Percentiles rank a stretch among this genome's conserved stretches.
These are phyloP conservation scores for Tetrahymena thermophila DNA, from an alignment of 73 alveolate species.

Conservation along the genomic window DNA sequence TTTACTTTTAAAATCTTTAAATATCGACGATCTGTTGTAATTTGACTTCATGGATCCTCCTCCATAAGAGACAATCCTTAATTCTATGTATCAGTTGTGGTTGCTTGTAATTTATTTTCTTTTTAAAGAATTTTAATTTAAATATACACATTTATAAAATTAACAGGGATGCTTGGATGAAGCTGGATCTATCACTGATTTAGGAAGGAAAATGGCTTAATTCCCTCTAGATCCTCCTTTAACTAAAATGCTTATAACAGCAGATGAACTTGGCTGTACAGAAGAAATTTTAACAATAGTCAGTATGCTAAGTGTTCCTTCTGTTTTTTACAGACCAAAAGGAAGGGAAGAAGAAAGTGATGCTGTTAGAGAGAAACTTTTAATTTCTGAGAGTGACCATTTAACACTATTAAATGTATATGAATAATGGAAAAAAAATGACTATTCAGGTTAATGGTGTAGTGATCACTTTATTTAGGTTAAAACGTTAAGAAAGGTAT, in stretches of 20 bases:
- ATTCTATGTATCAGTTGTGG: conserved; percentile 99
- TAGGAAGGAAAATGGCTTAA: conserved; percentile 99
- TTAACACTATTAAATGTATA: conserved; percentile 96
- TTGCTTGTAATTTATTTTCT: conserved; percentile 44
- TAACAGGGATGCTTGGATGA: conserved; percentile 94
- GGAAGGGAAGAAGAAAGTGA: conserved; percentile 97
- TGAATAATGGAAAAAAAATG: conserved; percentile 95
- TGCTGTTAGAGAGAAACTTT: conserved; percentile 98
- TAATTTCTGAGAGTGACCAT: conserved; percentile 99
- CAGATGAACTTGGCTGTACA: conserved; percentile 77
- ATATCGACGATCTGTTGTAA: conserved; percentile 92
- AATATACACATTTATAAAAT: neutral
- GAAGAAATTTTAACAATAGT: conserved; percentile 97
- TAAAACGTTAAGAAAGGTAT: conserved; percentile 95
- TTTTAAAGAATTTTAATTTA: neutral
- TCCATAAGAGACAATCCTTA: conserved; percentile 99
- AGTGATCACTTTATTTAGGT: conserved; percentile 94
- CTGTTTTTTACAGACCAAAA: conserved; percentile 98
- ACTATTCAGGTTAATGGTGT: conserved; percentile 93
- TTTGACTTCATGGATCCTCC: conserved; percentile 99
- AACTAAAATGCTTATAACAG: conserved; percentile 94
- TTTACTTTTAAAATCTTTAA: conserved; percentile 87
- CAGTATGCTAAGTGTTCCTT: conserved; percentile 97
- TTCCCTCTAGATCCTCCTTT: conserved; percentile 99
- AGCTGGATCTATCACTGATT: conserved; percentile 93